Conservation (phyloP, 495 filamentous ascomycete genomes). For the Thozetella sp. region DNA sequence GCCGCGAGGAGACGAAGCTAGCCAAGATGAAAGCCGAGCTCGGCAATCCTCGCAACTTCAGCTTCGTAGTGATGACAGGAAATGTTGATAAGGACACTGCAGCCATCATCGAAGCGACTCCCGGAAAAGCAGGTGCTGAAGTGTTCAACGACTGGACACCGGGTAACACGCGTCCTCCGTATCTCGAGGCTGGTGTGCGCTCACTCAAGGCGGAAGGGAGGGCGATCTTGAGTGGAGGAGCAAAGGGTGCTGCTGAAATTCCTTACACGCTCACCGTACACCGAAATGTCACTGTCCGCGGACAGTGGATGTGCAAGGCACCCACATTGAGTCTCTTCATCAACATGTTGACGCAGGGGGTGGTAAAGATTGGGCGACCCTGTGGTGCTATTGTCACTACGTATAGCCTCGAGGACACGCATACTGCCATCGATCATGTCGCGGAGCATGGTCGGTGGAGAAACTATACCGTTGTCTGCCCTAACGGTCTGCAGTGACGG, state of each 20-base stretch:
- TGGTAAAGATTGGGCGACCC: constrained; percentile 31
- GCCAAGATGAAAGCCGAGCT: constrained; percentile 15
- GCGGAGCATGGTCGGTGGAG: neutral
- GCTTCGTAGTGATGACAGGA: constrained; percentile 35
- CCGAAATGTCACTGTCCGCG: constrained; percentile 38
- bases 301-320: constrained; percentile 47
- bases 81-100: constrained; percentile 30
- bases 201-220: constrained; percentile 35
- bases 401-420: neutral
- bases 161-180: constrained; percentile 27
- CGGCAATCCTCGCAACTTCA: constrained; percentile 20
- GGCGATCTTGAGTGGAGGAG: constrained; percentile 46
- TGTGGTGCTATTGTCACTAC: neutral
- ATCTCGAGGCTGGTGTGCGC: constrained; percentile 36
- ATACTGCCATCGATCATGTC: neutral
- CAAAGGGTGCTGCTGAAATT: constrained; percentile 33
- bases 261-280: constrained; percentile 36
- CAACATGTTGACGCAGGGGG: constrained; percentile 32
- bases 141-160: constrained; percentile 49
- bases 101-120: constrained; percentile 22
- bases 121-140: constrained; percentile 29
- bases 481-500: neutral
- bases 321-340: constrained; percentile 30
- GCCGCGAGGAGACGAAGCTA: constrained; percentile 39
- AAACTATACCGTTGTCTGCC: neutral